Percentiles rank a stretch among this genome's conserved stretches.
Conservation (phyloP, 2,329 filamentous ascomycete species). For the Ceratocystis cubensis region DNA sequence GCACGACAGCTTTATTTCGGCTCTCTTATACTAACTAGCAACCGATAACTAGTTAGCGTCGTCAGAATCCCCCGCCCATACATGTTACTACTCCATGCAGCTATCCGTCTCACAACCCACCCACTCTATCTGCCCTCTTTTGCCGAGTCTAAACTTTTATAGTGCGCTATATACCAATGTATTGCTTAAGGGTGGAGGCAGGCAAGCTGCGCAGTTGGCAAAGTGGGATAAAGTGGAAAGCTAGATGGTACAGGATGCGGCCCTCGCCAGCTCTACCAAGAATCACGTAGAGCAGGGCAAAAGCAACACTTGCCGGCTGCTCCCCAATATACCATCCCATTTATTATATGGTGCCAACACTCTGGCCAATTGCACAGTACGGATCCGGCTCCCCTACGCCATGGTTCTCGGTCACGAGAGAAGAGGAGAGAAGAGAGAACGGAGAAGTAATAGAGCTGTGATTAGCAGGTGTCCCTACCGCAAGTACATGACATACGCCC, state of each 20-base stretch:
- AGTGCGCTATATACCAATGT: constrained; percentile 1
- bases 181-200: not conserved
- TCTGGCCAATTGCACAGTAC: not conserved
- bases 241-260: not conserved
- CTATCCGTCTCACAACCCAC: not conserved
- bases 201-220: not conserved
- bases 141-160: not conserved
- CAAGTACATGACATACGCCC: not conserved
- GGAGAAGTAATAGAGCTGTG: not conserved
- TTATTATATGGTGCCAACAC: not conserved
- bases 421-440: no score
- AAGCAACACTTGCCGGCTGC: not conserved
- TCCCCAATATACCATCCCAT: not conserved
- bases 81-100: not conserved
- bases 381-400: not conserved
- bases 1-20: not conserved
- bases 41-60: not conserved
- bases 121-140: not conserved
- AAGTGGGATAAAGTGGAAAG: not conserved
- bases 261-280: not conserved
- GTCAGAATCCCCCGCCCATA: not conserved
- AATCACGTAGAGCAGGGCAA: not conserved
- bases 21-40: not conserved
- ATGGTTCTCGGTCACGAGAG: not conserved
- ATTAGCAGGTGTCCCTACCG: not conserved